Evolutionary conservation across 1,139 yeast genomes (phyloP), one percentile per base, ranked within the genome.

Genomic region (Suhomyces choctaworum): DNA sequence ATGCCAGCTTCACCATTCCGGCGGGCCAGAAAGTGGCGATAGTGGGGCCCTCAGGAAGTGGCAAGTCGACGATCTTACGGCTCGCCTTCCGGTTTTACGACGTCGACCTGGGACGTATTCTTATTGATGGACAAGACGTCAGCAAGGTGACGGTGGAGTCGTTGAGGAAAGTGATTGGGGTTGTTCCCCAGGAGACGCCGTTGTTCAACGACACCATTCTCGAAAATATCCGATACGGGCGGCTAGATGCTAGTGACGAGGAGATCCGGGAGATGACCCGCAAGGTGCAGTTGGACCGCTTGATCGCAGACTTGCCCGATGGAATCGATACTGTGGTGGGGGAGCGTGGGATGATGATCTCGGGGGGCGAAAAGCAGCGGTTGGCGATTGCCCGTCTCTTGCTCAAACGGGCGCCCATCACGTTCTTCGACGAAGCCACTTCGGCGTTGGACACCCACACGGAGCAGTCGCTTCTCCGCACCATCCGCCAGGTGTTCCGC

Each of bases 101-200:
- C 52, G 84, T 87, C 3, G 71, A 74, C 29, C 63, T 69, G 22
- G 98, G 98, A 9, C 65, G 88, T 30, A 87, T 92, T 36, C 60
- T 82, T 27, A 79, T 92, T 39, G 96, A 94, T 60, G 96, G 95
- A 2, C 95, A 87, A 52, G 97, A 94, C 59, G 80, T 94, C 34
- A 70, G 81, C 31, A 76, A 80, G 36, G 80, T 90, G 27, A 82
- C 82, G 25, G 58, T 94, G 33, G 92, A 86, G 35, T 79, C 92
- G 6, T 68, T 94, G 36, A 71, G 98, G 46, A 65, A 60, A 36
- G 66, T 78, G 6, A 78, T 92, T 44, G 98, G 97, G 21, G 94
- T 92, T 17, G 98, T 92, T 2, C 98, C 99, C 1, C 99, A 92
- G 60, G 99, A 92, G 48, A 90, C 97, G 0, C 98, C 98, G 4